These are phyloP conservation scores for Trichoderma gamsii DNA, from an alignment of 495 filamentous ascomycete species.

Conservation along the genomic window DNA sequence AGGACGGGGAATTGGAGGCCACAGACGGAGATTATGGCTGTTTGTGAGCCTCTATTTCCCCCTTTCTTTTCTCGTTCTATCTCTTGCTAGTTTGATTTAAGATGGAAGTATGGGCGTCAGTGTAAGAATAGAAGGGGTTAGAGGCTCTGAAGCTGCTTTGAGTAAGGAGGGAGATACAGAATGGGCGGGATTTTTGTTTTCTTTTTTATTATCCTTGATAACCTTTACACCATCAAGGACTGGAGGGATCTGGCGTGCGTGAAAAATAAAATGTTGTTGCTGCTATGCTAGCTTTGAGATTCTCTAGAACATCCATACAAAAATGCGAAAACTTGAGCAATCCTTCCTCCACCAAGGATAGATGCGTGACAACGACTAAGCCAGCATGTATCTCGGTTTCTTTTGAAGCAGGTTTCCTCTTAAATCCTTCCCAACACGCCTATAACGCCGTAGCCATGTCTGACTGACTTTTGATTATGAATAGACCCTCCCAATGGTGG, in stretches of 20 bases:
- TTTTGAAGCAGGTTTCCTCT: background rate
- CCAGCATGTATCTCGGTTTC: background rate
- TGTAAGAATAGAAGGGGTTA: background rate
- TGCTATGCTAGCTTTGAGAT: slow-evolving; percentile 13
- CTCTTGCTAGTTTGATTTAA: background rate
- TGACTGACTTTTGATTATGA: background rate
- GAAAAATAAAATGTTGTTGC: background rate
- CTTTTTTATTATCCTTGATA: background rate
- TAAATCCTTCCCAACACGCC: background rate
- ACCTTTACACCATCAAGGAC: background rate
- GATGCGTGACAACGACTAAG: background rate
- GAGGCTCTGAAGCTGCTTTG: background rate
- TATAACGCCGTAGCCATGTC: slow-evolving; percentile 12
- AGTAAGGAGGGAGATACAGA: background rate
- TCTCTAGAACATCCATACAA: background rate
- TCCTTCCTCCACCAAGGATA: background rate
- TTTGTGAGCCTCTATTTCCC: background rate
- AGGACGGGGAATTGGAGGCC: background rate
- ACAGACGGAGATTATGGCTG: background rate
- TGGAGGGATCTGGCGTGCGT: background rate
- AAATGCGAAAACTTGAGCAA: background rate
- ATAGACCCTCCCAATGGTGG: background rate
- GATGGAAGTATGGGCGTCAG: background rate
- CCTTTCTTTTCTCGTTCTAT: background rate
- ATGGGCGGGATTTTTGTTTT: background rate